Conservation (phyloP, 805 yeast species). For the Candida corydali region DNA sequence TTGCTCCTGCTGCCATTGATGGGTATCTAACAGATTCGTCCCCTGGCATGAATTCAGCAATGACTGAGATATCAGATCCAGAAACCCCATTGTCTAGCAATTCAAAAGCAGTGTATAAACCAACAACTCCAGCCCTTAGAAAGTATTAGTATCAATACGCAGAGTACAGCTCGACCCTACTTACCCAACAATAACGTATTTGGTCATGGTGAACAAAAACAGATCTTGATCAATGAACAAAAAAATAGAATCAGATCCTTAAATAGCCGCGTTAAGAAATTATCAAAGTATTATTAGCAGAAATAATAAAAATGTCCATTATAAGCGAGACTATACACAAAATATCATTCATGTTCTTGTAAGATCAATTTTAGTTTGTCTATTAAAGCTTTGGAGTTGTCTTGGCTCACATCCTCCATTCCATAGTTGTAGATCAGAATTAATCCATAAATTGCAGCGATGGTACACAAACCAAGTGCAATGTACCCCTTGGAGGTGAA, state of each 20-base stretch:
- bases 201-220: too few relatives aligned
- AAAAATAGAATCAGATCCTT: too few relatives aligned
- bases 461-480: conserved; percentile 52
- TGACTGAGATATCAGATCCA: conserved; percentile 45
- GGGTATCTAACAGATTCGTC: conserved; percentile 72
- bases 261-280: too few relatives aligned
- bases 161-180: conserved; percentile 10
- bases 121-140: conserved; percentile 59
- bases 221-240: too few relatives aligned
- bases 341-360: conserved; percentile 15
- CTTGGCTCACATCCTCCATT: conserved; percentile 53
- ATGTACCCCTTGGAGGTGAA: conserved; percentile 68
- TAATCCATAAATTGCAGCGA: conserved; percentile 58
- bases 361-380: conserved; percentile 27
- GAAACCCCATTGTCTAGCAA: conserved; percentile 40
- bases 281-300: too few relatives aligned
- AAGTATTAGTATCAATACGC: conserved; percentile 1
- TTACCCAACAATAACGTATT: conserved; percentile 28
- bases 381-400: conserved; percentile 44
- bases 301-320: background rate
- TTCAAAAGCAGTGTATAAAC: conserved; percentile 57
- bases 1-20: conserved; percentile 69
- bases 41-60: conserved; percentile 72
- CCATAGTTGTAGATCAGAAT: conserved; percentile 60
- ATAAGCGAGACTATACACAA: conserved; percentile 2